Percentiles rank a stretch among this genome's conserved stretches.
Conservation (phyloP, 176 grass and related monocot genomes). For the Dactylis glomerata region DNA sequence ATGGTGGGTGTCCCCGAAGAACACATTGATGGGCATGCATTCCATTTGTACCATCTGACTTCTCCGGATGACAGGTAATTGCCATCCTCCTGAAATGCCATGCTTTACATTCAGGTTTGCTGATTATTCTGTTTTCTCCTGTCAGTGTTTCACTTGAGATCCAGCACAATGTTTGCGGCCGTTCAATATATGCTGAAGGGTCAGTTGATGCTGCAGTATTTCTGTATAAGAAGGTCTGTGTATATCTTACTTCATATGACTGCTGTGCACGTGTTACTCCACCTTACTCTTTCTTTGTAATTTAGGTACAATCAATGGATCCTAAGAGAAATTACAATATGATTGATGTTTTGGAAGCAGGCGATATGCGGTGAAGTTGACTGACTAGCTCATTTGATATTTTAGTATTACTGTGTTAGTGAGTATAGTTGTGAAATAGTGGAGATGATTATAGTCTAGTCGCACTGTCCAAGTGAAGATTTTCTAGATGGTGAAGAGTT, state of each 20-base stretch:
- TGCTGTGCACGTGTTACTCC: neutral
- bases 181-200: constrained; percentile 81
- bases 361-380: constrained; percentile 43
- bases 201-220: constrained; percentile 74
- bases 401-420: too few species aligned
- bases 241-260: neutral
- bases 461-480: neutral
- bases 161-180: constrained; percentile 94
- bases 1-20: constrained; percentile 97
- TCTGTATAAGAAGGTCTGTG: constrained; percentile 71
- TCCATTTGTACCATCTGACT: constrained; percentile 86
- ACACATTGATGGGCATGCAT: constrained; percentile 78
- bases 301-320: constrained; percentile 71
- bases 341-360: constrained; percentile 74
- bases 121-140: constrained; percentile 16
- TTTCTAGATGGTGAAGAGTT: too few species aligned
- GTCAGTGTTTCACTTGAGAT: constrained; percentile 89
- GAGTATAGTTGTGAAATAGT: neutral
- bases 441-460: neutral
- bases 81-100: constrained; percentile 9
- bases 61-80: constrained; percentile 78
- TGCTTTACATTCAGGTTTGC: neutral
- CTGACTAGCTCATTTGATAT: too few species aligned
- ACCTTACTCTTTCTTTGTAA: neutral
- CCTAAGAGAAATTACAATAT: constrained; percentile 79